phyloP scores from a whole-genome alignment of 2,329 filamentous ascomycete species.

The Cordyceps sp. region DNA sequence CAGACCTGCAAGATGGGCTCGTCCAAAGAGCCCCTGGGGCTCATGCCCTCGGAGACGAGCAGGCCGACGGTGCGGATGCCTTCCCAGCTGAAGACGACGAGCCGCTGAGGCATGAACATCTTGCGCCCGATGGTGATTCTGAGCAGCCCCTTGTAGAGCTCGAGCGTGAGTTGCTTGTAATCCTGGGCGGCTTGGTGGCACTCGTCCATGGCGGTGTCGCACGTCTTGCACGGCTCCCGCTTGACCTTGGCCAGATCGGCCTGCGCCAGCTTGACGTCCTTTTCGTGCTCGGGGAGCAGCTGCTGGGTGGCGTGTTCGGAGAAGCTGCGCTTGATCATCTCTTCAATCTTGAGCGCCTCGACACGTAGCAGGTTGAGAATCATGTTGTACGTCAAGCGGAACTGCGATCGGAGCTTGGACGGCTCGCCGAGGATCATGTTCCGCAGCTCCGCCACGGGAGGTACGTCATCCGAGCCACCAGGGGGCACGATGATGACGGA shows the following conservation, averaged over 20 bases:
- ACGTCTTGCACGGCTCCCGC: constrained; percentile 66
- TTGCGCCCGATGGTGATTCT: constrained; percentile 69
- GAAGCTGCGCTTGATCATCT: constrained; percentile 99
- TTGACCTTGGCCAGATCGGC: constrained; percentile 84
- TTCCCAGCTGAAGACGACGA: constrained; percentile 75
- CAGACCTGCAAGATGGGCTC: constrained; percentile 61
- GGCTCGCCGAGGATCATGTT: constrained; percentile 95
- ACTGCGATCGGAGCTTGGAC: constrained; percentile 88
- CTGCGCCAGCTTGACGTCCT: constrained; percentile 81
- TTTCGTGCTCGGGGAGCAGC: constrained; percentile 84
- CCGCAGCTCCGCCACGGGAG: constrained; percentile 64
- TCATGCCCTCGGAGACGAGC: constrained; percentile 59
- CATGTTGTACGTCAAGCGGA: constrained; percentile 98
- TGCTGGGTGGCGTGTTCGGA: constrained; percentile 96
- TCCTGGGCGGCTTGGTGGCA: constrained; percentile 73
- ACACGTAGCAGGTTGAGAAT: constrained; percentile 90
- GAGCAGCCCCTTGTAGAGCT: constrained; percentile 62
- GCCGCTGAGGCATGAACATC: constrained; percentile 57
- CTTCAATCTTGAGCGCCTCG: constrained; percentile 93
- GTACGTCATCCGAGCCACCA: constrained; percentile 67
- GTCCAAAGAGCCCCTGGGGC: constrained; percentile 35
- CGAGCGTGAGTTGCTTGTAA: constrained; percentile 61
- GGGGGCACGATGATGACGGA: constrained; percentile 87
- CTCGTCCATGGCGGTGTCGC: constrained; percentile 61
- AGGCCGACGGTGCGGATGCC: constrained; percentile 72